These are phyloP conservation scores for Silene noctiflora DNA, from an alignment of 179 eudicot species.

Conservation along the genomic window DNA sequence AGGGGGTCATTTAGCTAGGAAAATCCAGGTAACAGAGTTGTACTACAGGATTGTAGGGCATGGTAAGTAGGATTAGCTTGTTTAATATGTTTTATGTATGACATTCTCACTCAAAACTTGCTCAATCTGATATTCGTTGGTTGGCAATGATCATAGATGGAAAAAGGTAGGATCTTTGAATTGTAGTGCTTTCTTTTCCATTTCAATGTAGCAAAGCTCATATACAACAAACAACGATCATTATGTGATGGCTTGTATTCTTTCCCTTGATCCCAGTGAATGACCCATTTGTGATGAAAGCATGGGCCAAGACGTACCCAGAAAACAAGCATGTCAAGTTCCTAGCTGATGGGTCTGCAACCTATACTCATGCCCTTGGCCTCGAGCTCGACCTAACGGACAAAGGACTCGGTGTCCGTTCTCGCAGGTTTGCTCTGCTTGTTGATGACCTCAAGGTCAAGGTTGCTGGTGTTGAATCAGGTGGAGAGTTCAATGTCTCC, in stretches of 20 bases:
- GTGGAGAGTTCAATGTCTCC: conserved; percentile 83
- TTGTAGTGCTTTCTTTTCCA: background rate
- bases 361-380: conserved; percentile 70
- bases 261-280: conserved; percentile 50
- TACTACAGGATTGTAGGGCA: background rate
- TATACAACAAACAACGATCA: background rate
- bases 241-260: background rate
- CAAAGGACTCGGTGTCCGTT: conserved; percentile 67
- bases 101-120: background rate
- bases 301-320: conserved; percentile 88
- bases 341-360: conserved; percentile 72
- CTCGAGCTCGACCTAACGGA: conserved; percentile 77
- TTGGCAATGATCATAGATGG: background rate
- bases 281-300: conserved; percentile 96
- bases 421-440: conserved; percentile 67
- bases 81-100: too few species aligned
- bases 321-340: conserved; percentile 83
- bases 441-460: conserved; percentile 79
- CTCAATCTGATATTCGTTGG: background rate
- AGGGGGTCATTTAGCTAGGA: background rate
- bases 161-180: background rate
- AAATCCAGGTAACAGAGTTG: background rate
- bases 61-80: background rate
- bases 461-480: conserved; percentile 60
- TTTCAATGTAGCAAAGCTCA: background rate